phyloP scores from a whole-genome alignment of 2,329 filamentous ascomycete species.

The Cladophialophora bantiana region DNA sequence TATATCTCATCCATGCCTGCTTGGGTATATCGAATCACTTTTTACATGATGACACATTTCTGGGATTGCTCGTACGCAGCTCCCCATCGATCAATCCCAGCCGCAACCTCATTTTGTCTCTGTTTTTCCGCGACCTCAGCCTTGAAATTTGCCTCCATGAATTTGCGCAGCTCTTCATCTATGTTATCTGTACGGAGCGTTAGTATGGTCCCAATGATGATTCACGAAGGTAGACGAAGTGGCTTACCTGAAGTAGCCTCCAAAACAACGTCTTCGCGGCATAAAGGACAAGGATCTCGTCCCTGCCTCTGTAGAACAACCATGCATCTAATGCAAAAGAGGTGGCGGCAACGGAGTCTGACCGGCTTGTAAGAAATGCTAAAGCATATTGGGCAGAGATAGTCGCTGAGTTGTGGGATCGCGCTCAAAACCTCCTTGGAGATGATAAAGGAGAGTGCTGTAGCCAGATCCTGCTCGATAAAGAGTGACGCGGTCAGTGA shows the following conservation, averaged over 20 bases:
- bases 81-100: constrained; percentile 75
- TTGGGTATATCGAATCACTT: too few species aligned
- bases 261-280: constrained; percentile 75
- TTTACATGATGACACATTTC: constrained; percentile 45
- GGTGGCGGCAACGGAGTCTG: constrained; percentile 74
- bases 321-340: constrained; percentile 85
- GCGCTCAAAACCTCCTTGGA: constrained; percentile 73
- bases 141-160: constrained; percentile 77
- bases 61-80: constrained; percentile 62
- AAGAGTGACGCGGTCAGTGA: constrained; percentile 29
- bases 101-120: constrained; percentile 74
- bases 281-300: constrained; percentile 76
- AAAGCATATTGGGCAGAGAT: constrained; percentile 80
- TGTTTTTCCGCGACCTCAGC: constrained; percentile 72
- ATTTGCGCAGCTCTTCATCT: constrained; percentile 71
- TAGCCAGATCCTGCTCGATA: constrained; percentile 70
- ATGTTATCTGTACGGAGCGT: constrained; percentile 60
- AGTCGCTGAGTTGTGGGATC: constrained; percentile 84
- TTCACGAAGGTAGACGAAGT: constrained; percentile 41
- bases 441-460: constrained; percentile 76
- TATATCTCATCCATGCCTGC: too few species aligned
- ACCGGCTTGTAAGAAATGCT: constrained; percentile 82
- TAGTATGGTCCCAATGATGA: neutral
- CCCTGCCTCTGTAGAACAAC: constrained; percentile 77
- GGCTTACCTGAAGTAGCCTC: constrained; percentile 64